These are phyloP conservation scores for Entomophthora muscae DNA, from an alignment of 371 early-diverging fungal species.

Conservation along the genomic window DNA sequence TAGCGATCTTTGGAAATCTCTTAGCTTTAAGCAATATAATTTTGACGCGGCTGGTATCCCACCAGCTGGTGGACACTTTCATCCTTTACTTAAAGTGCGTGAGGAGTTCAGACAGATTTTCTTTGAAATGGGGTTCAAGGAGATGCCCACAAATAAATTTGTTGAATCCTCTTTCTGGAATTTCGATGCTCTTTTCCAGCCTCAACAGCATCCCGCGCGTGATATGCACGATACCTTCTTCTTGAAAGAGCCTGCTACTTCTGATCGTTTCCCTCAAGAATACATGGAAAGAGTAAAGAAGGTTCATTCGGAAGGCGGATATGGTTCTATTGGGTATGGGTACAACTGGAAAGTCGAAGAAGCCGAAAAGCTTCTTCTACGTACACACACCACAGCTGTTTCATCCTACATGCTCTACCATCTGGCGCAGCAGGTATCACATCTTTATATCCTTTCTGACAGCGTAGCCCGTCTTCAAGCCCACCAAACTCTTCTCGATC, in stretches of 20 bases:
- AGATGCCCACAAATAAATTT: slow-evolving; percentile 98
- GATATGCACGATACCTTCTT: slow-evolving; percentile 99
- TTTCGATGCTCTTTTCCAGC: slow-evolving; percentile 99
- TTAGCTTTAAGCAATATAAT: slow-evolving; percentile 96
- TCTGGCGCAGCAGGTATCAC: slow-evolving; percentile 61
- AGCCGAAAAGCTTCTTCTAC: slow-evolving; percentile 86
- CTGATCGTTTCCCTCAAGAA: slow-evolving; percentile 61
- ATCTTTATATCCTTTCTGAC: slow-evolving; percentile 5
- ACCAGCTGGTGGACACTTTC: slow-evolving; percentile 84
- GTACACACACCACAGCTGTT: slow-evolving; percentile 99
- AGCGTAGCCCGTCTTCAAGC: slow-evolving; percentile 43
- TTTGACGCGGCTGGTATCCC: slow-evolving; percentile 83
- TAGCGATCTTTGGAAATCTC: slow-evolving; percentile 81
- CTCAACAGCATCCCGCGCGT: slow-evolving; percentile 99
- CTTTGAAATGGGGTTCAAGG: slow-evolving; percentile 98
- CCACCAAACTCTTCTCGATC: slow-evolving; percentile 98
- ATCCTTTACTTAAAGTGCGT: slow-evolving; percentile 98
- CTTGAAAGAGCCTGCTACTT: slow-evolving; percentile 71
- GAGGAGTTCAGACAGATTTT: slow-evolving; percentile 99
- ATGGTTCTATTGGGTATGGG: slow-evolving; percentile 93
- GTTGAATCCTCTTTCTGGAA: slow-evolving; percentile 99
- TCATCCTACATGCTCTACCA: slow-evolving; percentile 87
- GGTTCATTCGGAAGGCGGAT: slow-evolving; percentile 92
- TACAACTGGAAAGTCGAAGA: slow-evolving; percentile 90
- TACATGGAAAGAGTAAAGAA: slow-evolving; percentile 84